These are phyloP conservation scores for Lithospermum erythrorhizon DNA, from an alignment of 257 asterid genomes.

Conservation along the genomic window DNA sequence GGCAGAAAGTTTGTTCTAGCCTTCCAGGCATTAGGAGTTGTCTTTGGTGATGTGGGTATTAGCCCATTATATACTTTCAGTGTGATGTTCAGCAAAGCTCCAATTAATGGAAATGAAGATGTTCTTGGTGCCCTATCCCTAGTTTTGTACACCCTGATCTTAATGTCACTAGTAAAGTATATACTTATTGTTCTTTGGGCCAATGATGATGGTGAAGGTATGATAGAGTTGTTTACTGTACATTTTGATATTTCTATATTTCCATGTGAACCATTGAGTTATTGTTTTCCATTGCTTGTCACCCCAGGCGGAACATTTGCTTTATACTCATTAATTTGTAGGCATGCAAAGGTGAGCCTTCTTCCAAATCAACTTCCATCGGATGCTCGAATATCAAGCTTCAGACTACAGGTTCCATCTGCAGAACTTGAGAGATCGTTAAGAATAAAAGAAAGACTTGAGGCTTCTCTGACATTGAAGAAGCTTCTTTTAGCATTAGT, in stretches of 20 bases:
- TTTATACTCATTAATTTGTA: constrained; percentile 89
- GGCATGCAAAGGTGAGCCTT: constrained; percentile 98
- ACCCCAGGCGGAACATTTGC: constrained; percentile 98
- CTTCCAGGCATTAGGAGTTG: constrained; percentile 90
- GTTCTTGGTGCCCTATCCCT: constrained; percentile 88
- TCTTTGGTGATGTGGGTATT: constrained; percentile 97
- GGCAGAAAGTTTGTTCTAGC: constrained; percentile 67
- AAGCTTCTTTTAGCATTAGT: constrained; percentile 79
- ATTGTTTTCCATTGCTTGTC: constrained; percentile 21
- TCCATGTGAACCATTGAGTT: constrained; percentile 6
- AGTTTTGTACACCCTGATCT: constrained; percentile 80
- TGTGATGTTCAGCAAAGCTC: constrained; percentile 99
- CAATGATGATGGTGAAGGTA: constrained; percentile 99
- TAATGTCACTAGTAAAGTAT: constrained; percentile 80
- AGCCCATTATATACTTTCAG: constrained; percentile 96
- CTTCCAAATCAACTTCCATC: constrained; percentile 95
- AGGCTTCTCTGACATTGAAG: constrained; percentile 72
- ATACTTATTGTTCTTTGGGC: constrained; percentile 95
- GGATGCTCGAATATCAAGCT: constrained; percentile 92
- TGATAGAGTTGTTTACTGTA: constrained; percentile 3
- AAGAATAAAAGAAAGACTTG: constrained; percentile 86
- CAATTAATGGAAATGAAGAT: constrained; percentile 69
- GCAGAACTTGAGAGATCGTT: constrained; percentile 96
- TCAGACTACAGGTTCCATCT: constrained; percentile 95
- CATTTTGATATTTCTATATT: constrained; percentile 12